A percentile compares a stretch with the other conserved stretches of the same genome.
Evolutionary conservation across 1,139 yeast genomes (phyloP).

Genomic region (Candida neerlandica): DNA sequence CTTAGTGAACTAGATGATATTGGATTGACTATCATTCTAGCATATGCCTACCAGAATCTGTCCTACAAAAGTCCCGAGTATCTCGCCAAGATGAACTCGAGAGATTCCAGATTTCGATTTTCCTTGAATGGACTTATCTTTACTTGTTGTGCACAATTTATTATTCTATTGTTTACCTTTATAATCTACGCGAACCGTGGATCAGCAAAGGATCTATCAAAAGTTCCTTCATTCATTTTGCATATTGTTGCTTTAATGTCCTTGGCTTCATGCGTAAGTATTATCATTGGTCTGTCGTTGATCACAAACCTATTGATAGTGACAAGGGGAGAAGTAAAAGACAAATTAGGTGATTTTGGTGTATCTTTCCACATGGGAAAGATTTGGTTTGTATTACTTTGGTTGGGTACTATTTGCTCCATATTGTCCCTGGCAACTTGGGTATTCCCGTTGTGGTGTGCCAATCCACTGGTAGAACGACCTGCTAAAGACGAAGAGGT

Average conservation of each 20-base stretch:
- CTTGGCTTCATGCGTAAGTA: constrained; percentile 31
- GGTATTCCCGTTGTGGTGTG: constrained; percentile 49
- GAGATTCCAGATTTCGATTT: constrained; percentile 18
- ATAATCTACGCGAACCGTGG: constrained; percentile 37
- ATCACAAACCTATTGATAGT: constrained; percentile 27
- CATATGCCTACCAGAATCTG: constrained; percentile 43
- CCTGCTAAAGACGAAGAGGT: not conserved
- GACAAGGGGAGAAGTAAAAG: constrained; percentile 29
- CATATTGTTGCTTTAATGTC: constrained; percentile 38
- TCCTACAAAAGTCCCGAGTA: constrained; percentile 21
- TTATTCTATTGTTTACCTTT: constrained; percentile 31
- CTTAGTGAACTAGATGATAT: constrained; percentile 38
- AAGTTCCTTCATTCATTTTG: constrained; percentile 29
- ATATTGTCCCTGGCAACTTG: constrained; percentile 34
- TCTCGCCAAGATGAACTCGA: constrained; percentile 17
- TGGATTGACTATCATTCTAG: constrained; percentile 48
- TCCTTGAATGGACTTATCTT: constrained; percentile 24
- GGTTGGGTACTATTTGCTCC: constrained; percentile 34
- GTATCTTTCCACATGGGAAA: constrained; percentile 42
- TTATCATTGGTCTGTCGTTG: constrained; percentile 30
- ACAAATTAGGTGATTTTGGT: constrained; percentile 47
- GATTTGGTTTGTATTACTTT: constrained; percentile 44
- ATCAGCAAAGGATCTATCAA: constrained; percentile 24
- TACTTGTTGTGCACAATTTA: constrained; percentile 26
- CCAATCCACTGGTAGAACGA: constrained; percentile 29